A percentile compares a stretch with the other conserved stretches of the same genome.
Conservation (phyloP, 2,329 filamentous ascomycete genomes). For the Fusarium protoensiforme region DNA sequence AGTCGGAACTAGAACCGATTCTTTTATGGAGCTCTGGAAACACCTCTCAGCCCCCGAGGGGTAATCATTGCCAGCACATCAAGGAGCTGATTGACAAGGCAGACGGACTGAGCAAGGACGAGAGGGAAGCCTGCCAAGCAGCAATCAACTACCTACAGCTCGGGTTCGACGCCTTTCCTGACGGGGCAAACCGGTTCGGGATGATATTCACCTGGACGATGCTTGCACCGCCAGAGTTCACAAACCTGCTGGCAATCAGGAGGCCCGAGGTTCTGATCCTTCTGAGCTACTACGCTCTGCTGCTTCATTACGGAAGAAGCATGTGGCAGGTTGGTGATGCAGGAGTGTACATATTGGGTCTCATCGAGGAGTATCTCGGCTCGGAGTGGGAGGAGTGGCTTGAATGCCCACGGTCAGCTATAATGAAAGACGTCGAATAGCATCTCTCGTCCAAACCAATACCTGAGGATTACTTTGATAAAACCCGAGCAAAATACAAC, state of each 20-base stretch:
- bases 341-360: conserved; percentile 9
- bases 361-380: conserved; percentile 9
- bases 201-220: conserved; percentile 35
- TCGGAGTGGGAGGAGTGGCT: conserved; percentile 25
- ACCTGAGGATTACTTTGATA: too few species aligned
- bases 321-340: conserved; percentile 24
- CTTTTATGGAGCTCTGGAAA: conserved; percentile 10
- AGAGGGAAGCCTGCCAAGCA: neutral
- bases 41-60: neutral
- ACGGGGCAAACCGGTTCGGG: neutral
- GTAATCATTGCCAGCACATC: neutral
- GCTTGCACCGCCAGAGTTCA: conserved; percentile 5
- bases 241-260: neutral
- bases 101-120: rapidly evolving
- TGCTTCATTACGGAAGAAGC: conserved; percentile 10
- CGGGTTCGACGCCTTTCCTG: conserved; percentile 12
- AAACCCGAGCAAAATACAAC: too few species aligned
- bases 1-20: conserved; percentile 11
- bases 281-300: conserved; percentile 17
- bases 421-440: neutral
- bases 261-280: conserved; percentile 7
- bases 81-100: neutral
- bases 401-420: neutral
- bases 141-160: conserved; percentile 13
- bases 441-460: neutral